These are phyloP conservation scores for Nymphaea colorata DNA, from an alignment of 164 flowering plant species.

Conservation along the genomic window DNA sequence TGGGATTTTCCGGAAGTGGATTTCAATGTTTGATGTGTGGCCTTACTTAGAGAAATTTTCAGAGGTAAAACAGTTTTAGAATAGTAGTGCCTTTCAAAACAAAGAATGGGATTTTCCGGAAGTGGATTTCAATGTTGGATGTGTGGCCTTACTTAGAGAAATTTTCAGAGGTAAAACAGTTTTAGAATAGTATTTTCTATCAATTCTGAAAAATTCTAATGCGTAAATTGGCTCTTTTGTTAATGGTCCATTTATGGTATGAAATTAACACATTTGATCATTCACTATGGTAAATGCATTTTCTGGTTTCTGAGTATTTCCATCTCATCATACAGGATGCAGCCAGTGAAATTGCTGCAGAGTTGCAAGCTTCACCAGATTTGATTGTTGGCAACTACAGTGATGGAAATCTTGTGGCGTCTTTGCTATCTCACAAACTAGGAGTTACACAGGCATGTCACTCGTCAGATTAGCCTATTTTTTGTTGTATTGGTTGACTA, in stretches of 20 bases:
- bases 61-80: constrained; percentile 27
- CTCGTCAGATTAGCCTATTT: no score
- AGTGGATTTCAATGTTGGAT: constrained; percentile 25
- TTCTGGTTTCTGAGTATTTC: no score
- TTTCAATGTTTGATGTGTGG: constrained; percentile 82
- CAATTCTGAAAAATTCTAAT: no score
- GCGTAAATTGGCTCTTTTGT: no score
- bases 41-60: constrained; percentile 69
- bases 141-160: constrained; percentile 82
- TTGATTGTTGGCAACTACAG: constrained; percentile 76
- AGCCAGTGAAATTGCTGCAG: constrained; percentile 45
- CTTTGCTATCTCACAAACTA: constrained; percentile 11
- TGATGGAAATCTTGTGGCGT: constrained; percentile 77
- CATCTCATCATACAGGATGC: constrained; percentile 35
- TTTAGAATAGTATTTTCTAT: constrained; percentile 42
- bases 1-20: constrained; percentile 74
- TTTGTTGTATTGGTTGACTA: no score
- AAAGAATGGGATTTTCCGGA: constrained; percentile 53
- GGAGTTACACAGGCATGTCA: constrained; percentile 3
- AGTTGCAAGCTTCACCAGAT: constrained; percentile 68
- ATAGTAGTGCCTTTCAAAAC: constrained; percentile 68
- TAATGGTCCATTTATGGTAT: no score
- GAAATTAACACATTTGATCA: no score
- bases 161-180: constrained; percentile 42
- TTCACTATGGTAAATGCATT: no score